Evolutionary conservation across 2,329 filamentous ascomycete species (phyloP), one percentile per base, ranked within the genome.

Genomic region (Pestalotiopsis sp.): DNA sequence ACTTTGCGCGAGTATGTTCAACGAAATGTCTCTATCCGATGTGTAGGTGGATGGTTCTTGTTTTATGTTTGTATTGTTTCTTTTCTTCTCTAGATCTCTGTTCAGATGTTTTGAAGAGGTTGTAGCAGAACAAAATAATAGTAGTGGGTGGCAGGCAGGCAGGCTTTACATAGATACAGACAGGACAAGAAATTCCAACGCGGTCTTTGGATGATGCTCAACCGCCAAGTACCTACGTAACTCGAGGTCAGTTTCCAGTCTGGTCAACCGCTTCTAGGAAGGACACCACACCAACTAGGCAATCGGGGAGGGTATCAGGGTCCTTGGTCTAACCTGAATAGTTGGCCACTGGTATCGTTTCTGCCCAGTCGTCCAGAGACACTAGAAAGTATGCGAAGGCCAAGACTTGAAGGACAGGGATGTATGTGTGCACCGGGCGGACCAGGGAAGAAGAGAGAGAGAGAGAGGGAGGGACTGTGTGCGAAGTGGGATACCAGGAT

Each of bases 121-220:
- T 66, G 69, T 59, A 66, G 65, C 24, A 66, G 61, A 57, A 59
- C 57, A 68, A 66, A 68, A 67, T 66, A 65, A 69, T 61, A 67
- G 26, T 26, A 66, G 10, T 65, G 65, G 68, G 70, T 70, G 56
- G 66, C 60, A 58, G 68, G 69, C 11, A 35, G 30, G 30, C 69
- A 68, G 71, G 68, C 71, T 76, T 75, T 74, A 75, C 71, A 76
- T 74, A 75, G 59, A 66, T 58, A 40, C 64, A 52, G 30, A n/a
- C 26, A 4, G 24, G 71, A 70, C 70, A 68, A 69, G 5, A 17
- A n/a, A 52, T 52, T 35, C 30, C 30, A 20, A 52, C 20, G 44
- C 44, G 17, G 44, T n/a, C n/a, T 48, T 14, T 5, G 13, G 40
- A 17, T 71, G 73, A 73, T 75, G 72, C 73, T 75, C 69, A 72